Base-by-base conservation (phyloP, 2,329 filamentous ascomycete genomes). In the Diaporthe nobilis region DNA sequence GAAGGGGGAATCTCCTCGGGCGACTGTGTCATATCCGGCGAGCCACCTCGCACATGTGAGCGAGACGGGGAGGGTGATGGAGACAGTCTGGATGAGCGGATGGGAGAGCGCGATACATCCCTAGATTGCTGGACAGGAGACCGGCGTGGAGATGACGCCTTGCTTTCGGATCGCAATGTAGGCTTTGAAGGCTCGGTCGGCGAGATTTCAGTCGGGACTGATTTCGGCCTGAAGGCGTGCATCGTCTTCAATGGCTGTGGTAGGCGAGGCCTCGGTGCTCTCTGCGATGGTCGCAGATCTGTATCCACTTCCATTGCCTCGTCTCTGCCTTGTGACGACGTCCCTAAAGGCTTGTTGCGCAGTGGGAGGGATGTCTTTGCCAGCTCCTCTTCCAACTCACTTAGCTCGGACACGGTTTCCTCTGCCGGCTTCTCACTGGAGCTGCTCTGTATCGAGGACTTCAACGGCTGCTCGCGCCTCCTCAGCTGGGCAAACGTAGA, bases 331-430 rank as follows among this genome's bases (percentile, higher is more conserved):
- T 58, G 31, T 51, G 73, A 58, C 47, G 55, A 44, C 9, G 9
- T 2, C 3, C 22, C n/a, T 13, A 44, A 9, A 7, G 67, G 44
- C 25, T 68, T 63, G 17, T 8, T 65, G 1, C 58, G 74, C 20
- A 42, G 22, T 65, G 78, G 37, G 42, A 74, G 22, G 22, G 74
- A 42, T 44, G 78, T 63, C 61, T 80, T 79, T 28, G 81, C 81
- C 28, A 76, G 73, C 47, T 89, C 86, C 1, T 90, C 87, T 61
- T 90, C 89, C n/a, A 88, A 81, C 57, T 90, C 88, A 71, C 88
- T 89, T 25, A 90, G 83, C 51, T 90, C 88, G 0, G 88, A 90
- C 8, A 86, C 83, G 0, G 81, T 80, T 13, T 86, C 86, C 0
- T 82, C 78, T 5, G 75, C 78, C 4, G 75, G 42, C 28, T 78